Percentiles rank a stretch among this genome's conserved stretches.
phyloP scores from a whole-genome alignment of 352 stramenopile genomes.

The Peronospora belbahrii region DNA sequence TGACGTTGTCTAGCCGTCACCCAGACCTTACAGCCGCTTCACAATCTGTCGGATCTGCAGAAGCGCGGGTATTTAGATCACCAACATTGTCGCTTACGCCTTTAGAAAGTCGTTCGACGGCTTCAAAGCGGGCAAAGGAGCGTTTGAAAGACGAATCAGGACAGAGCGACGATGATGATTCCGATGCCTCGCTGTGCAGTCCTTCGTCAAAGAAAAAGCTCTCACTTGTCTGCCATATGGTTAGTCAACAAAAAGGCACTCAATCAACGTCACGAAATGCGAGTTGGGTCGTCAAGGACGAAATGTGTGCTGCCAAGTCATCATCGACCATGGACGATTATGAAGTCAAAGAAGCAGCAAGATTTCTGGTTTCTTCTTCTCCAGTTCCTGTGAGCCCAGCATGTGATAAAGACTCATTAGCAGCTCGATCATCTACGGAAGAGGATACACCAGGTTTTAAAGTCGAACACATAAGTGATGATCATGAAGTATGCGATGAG shows the following conservation, averaged over 20 bases:
- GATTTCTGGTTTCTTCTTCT: constrained; percentile 14
- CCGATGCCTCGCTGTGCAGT: constrained; percentile 10
- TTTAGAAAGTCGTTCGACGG: constrained; percentile 40
- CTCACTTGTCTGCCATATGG: constrained; percentile 15
- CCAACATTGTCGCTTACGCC: constrained; percentile 13
- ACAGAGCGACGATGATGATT: constrained; percentile 48
- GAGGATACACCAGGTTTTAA: constrained; percentile 14
- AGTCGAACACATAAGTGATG: constrained; percentile 5
- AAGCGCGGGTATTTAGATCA: constrained; percentile 3
- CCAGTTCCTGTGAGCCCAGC: constrained; percentile 5
- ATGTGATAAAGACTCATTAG: constrained; percentile 16
- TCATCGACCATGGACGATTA: background rate
- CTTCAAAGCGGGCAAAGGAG: constrained; percentile 42
- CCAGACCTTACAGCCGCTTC: background rate
- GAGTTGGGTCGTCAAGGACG: constrained; percentile 1
- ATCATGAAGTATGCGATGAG: background rate
- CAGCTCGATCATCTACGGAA: constrained; percentile 14
- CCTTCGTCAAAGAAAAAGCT: constrained; percentile 12
- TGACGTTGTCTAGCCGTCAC: constrained; percentile 1
- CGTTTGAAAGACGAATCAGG: constrained; percentile 42
- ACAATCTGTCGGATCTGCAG: background rate
- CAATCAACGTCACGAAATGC: background rate
- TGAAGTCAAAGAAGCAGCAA: background rate
- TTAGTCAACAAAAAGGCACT: background rate
- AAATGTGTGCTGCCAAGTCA: background rate